Evolutionary conservation across 768 basidiomycete genomes (phyloP).

Genomic region (Dioszegia crocea): DNA sequence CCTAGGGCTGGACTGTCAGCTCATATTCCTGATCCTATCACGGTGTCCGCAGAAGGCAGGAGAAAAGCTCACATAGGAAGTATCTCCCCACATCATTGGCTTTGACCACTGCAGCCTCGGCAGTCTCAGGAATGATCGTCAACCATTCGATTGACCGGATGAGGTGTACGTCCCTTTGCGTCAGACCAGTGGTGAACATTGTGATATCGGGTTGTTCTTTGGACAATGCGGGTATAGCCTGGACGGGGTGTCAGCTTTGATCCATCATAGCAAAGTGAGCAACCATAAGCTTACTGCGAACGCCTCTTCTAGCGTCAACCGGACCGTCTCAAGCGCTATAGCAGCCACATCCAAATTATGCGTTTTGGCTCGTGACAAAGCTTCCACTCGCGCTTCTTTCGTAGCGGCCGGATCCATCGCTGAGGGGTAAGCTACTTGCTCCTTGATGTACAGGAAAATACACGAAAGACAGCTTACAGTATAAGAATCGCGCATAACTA

Average conservation of each 20-base stretch:
- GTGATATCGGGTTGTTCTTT: constrained; percentile 41
- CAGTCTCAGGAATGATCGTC: constrained; percentile 68
- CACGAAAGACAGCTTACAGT: constrained; percentile 47
- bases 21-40: neutral
- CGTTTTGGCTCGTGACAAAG: constrained; percentile 70
- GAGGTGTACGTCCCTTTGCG: constrained; percentile 53
- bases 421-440: constrained; percentile 9
- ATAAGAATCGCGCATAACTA: constrained; percentile 84
- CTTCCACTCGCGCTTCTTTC: constrained; percentile 61
- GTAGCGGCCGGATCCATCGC: constrained; percentile 49
- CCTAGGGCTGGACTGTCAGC: constrained; percentile 60
- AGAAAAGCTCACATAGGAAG: constrained; percentile 66
- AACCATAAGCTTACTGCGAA: constrained; percentile 51
- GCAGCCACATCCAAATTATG: constrained; percentile 77
- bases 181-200: constrained; percentile 28
- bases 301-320: constrained; percentile 54
- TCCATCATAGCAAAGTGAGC: neutral
- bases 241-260: constrained; percentile 4
- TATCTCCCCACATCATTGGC: constrained; percentile 83
- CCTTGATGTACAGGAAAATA: neutral
- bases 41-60: neutral
- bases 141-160: constrained; percentile 93
- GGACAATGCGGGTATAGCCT: constrained; percentile 40
- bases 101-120: constrained; percentile 73
- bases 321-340: constrained; percentile 76